Base-by-base conservation (phyloP, 2,329 filamentous ascomycete genomes). In the Sporothrix pseudoabietina region DNA sequence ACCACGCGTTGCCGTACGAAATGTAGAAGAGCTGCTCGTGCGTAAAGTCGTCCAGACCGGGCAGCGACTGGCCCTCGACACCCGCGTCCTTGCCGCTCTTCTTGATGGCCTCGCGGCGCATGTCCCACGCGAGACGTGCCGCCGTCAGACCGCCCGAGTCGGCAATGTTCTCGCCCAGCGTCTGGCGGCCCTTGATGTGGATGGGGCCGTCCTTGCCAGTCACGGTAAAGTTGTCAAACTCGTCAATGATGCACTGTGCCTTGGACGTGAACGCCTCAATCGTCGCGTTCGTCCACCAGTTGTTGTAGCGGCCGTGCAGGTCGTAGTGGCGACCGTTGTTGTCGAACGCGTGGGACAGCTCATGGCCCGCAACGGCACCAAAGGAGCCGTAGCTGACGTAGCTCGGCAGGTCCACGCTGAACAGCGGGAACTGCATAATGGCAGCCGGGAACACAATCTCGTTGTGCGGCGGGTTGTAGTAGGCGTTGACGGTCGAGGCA, bases 1-100 rank as follows among this genome's bases (percentile, higher is more conserved):
- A 93, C 89, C 89, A 92, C 81, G 85, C 86, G 76, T 88, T 90
- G 3, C 83, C 86, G 78, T 88, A 92, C 1, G 86, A 86, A 41
- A 92, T 83, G 77, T 92, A 92, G 82, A 92, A 93, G 4, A 92
- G 80, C 79, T 92, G 90, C 75, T 91, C 89, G 75, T 90, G 88
- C 0, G 87, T 87, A 75, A 92, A 92, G 35, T 57, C 76, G 4
- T 88, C 84, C 7, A 93, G 79, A 0, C 90, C 90, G 0, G 89
- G 90, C 19, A 92, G 84, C 54, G 84, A 73, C 71, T 22, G 66
- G 47, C 66, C 16, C 14, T 69, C 49, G 22, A 69, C 66, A 12
- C 30, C 47, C 7, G 57, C 68, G 22, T 75, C 75, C 22, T 39
- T 6, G 49, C 6, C 14, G 10, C 30, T 19, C 14, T 2, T 22